A percentile compares a stretch with the other conserved stretches of the same genome.
Conservation (phyloP, 192 early-diverging fungal species). For the Kappamyces sp. region DNA sequence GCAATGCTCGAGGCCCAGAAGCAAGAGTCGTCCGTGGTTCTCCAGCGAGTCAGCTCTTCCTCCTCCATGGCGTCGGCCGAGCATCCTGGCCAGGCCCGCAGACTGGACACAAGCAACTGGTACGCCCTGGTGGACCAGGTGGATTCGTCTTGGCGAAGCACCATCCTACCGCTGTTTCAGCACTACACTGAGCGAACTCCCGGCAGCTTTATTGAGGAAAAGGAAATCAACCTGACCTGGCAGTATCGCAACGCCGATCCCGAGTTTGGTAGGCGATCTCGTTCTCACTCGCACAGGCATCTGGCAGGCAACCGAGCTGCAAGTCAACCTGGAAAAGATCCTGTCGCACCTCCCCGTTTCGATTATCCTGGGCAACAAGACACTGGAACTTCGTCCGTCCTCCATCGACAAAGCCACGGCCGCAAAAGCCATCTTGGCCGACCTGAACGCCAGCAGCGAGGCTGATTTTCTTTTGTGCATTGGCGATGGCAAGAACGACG, state of each 20-base stretch:
- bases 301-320: slow-evolving; percentile 98
- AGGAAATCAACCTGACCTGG: slow-evolving; percentile 98
- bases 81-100: background rate
- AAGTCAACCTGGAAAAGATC: slow-evolving; percentile 94
- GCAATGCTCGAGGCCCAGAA: slow-evolving; percentile 38
- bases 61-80: slow-evolving; percentile 10
- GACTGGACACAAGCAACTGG: slow-evolving; percentile 69
- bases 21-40: slow-evolving; percentile 10
- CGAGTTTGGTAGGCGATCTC: slow-evolving; percentile 61
- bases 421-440: slow-evolving; percentile 78
- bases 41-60: slow-evolving; percentile 10
- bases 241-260: slow-evolving; percentile 93
- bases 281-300: slow-evolving; percentile 71
- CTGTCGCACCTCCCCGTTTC: slow-evolving; percentile 88
- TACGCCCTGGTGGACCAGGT: slow-evolving; percentile 80
- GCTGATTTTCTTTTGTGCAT: slow-evolving; percentile 74
- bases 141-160: slow-evolving; percentile 86
- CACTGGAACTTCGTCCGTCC: slow-evolving; percentile 90
- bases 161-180: slow-evolving; percentile 90
- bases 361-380: slow-evolving; percentile 95
- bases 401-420: slow-evolving; percentile 89
- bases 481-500: slow-evolving; percentile 95
- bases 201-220: slow-evolving; percentile 96
- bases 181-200: slow-evolving; percentile 98
- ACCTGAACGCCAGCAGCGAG: slow-evolving; percentile 44